These are phyloP conservation scores for Oryza coarctata DNA, from an alignment of 176 grass and related monocot genomes.

Conservation along the genomic window DNA sequence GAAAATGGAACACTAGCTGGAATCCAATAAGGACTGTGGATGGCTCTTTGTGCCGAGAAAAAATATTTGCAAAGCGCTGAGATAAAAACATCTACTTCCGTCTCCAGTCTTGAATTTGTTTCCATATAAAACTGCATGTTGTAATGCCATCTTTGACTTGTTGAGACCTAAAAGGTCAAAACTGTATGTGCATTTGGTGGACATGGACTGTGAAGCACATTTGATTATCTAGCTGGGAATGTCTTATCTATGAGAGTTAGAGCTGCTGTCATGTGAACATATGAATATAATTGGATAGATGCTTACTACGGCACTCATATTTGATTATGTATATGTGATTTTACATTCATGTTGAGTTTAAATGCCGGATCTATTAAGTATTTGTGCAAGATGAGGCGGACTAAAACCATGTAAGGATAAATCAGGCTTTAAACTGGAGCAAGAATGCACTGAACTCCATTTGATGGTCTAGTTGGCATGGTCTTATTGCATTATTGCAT, in stretches of 20 bases:
- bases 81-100: background rate
- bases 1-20: background rate
- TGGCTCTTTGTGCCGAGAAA: background rate
- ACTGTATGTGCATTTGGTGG: background rate
- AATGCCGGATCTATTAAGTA: background rate
- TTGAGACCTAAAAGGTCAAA: background rate
- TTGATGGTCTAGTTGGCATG: background rate
- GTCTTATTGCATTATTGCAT: background rate
- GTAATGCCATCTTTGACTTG: background rate
- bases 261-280: background rate
- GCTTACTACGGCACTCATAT: background rate
- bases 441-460: background rate
- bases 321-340: background rate
- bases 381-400: background rate
- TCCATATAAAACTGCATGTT: background rate
- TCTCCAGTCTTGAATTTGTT: background rate
- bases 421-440: background rate
- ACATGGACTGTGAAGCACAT: background rate
- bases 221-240: background rate
- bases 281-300: background rate
- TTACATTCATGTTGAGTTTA: background rate
- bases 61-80: constrained; percentile 4
- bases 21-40: background rate
- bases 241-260: too few relatives aligned
- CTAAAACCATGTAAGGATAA: background rate